These are phyloP conservation scores for Poterioochromonas sp. DNA, from an alignment of 352 stramenopile genomes.

Conservation along the genomic window DNA sequence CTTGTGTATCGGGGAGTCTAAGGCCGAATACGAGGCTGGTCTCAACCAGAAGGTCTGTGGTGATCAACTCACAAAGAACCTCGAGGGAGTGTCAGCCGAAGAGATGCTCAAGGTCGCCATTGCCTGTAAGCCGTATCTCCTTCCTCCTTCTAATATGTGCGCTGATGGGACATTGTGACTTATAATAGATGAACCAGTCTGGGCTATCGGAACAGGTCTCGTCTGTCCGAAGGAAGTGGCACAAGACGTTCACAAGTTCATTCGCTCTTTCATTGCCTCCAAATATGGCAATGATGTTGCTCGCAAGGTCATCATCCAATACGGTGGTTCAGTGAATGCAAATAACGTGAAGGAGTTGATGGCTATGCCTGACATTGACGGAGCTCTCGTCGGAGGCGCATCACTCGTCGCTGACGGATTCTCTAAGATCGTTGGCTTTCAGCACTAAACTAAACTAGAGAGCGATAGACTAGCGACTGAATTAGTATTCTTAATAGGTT, in stretches of 20 bases:
- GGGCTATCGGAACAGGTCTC: conserved; percentile 91
- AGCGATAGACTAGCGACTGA: no score
- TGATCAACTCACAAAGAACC: conserved; percentile 84
- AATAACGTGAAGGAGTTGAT: conserved; percentile 87
- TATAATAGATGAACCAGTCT: conserved; percentile 75
- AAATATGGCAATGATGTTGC: conserved; percentile 7
- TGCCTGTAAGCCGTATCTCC: conserved; percentile 52
- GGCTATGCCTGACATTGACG: conserved; percentile 93
- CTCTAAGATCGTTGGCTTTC: conserved; percentile 86
- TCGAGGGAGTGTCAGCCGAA: conserved; percentile 71
- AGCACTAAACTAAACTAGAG: no score
- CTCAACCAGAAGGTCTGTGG: conserved; percentile 66
- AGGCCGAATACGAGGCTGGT: conserved; percentile 66
- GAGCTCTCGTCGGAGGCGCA: conserved; percentile 93
- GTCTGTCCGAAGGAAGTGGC: conserved; percentile 88
- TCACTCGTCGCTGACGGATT: conserved; percentile 93
- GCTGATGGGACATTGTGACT: background rate
- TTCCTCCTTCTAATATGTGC: background rate
- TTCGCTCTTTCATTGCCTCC: background rate
- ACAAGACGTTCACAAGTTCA: conserved; percentile 51
- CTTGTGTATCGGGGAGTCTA: conserved; percentile 92
- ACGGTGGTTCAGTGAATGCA: conserved; percentile 93
- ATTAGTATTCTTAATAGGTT: no score
- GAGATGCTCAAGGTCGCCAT: conserved; percentile 78
- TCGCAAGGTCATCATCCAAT: conserved; percentile 59